Percentiles rank a stretch among this genome's conserved stretches.
These are phyloP conservation scores for Aspergillus campestris DNA, from an alignment of 495 filamentous ascomycete genomes.

Conservation along the genomic window DNA sequence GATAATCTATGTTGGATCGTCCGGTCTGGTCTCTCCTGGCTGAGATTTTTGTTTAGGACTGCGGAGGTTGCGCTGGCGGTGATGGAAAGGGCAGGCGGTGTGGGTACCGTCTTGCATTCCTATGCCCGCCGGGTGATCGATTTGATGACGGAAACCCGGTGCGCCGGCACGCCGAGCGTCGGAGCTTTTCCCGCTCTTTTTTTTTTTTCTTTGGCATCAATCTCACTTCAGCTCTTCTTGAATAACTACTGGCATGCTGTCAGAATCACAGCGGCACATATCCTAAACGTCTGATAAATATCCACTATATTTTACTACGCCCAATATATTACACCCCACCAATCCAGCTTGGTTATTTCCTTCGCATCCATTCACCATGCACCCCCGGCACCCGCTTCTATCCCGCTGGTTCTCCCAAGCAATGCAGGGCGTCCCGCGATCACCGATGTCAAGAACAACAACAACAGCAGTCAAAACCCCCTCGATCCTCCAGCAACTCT, in stretches of 20 bases:
- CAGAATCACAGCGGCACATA: too few relatives aligned
- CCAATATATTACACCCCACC: too few relatives aligned
- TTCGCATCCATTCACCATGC: slow-evolving; percentile 8
- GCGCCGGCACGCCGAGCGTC: slow-evolving; percentile 4
- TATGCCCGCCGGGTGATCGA: too few relatives aligned
- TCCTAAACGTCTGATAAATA: too few relatives aligned
- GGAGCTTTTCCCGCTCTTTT: neutral
- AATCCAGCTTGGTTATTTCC: too few relatives aligned
- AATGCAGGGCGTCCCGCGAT: slow-evolving; percentile 1
- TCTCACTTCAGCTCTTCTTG: too few relatives aligned
- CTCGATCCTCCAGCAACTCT: too few relatives aligned
- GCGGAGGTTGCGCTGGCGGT: neutral
- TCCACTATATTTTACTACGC: too few relatives aligned
- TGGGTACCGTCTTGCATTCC: too few relatives aligned
- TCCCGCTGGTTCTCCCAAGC: slow-evolving; percentile 19
- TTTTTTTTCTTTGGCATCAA: neutral
- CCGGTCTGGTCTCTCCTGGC: slow-evolving; percentile 9
- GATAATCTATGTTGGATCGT: neutral
- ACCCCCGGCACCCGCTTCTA: slow-evolving; percentile 10
- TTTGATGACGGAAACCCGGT: neutral
- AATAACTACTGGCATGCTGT: too few relatives aligned
- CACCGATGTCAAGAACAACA: slow-evolving; percentile 1
- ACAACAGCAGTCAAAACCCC: neutral
- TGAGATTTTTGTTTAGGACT: slow-evolving; percentile 14
- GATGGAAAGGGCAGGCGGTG: too few relatives aligned